phyloP scores from a whole-genome alignment of 768 basidiomycete species.

The Exsudoporus frostii region DNA sequence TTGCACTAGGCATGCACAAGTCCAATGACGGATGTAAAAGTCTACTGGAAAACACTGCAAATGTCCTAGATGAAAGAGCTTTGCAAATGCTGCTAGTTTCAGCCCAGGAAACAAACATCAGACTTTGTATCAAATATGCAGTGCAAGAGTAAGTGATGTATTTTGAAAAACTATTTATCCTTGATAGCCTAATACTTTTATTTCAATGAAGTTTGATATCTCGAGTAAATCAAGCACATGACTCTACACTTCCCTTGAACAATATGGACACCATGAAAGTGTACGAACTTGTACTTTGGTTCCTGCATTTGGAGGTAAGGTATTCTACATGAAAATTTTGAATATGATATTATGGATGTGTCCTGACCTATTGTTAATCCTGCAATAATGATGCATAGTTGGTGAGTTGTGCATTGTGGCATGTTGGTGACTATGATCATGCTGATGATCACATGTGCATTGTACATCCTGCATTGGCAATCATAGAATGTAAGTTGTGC shows the following conservation, averaged over 20 bases:
- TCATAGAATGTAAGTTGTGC: too few relatives aligned
- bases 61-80: not conserved
- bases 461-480: not conserved
- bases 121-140: slow-evolving; percentile 6
- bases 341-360: not conserved
- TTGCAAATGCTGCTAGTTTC: slow-evolving; percentile 1
- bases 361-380: not conserved
- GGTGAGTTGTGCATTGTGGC: not conserved
- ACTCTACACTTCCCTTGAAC: not conserved
- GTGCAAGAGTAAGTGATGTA: not conserved
- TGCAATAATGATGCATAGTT: not conserved
- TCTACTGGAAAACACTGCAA: not conserved
- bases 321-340: not conserved
- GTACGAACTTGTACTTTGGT: not conserved
- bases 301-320: not conserved
- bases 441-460: not conserved
- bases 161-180: fast-evolving
- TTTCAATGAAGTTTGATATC: not conserved
- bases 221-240: not conserved
- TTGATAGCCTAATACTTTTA: not conserved
- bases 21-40: not conserved
- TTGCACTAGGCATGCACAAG: not conserved
- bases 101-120: not conserved
- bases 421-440: not conserved
- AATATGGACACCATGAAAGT: not conserved